Evolutionary conservation across 2,329 filamentous ascomycete species (phyloP), one percentile per base, ranked within the genome.

Genomic region (Fusarium anthophilum): DNA sequence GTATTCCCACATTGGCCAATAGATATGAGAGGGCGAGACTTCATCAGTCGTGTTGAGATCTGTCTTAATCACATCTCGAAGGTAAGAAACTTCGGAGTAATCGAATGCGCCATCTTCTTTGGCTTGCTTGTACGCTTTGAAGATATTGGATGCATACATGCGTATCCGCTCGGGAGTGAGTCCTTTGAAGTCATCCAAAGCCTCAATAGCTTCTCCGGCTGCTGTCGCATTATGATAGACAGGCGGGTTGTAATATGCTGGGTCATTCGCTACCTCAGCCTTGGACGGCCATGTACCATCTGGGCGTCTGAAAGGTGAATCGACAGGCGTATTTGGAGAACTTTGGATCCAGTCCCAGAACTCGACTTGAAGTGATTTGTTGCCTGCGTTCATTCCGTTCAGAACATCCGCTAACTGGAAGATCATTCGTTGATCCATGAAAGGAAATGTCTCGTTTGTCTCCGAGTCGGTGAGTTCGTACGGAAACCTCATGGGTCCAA

Each of bases 401-500:
- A 93, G 83, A 62, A 88, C 86, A 8, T 86, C 86, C 5, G 86
- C 90, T 4, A 93, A 83, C 76, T 92, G 89, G 78, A 91, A 92
- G 1, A 92, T 88, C 79, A 93, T 86, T 70, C 89, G 85, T 74
- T 92, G 90, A 74, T 92, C 91, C 30, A 87, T 86, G 71, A 92
- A 89, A 62, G 90, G 86, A 69, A 84, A 82, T 0, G 87, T 91
- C 76, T 88, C 84, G 69, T 90, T 90, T 10, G 84, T 86, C 41
- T 84, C 83, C 2, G 86, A 84, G 37, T 86, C 85, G 5, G 85
- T 79, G 70, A 89, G 85, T 8, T 84, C 85, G 14, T 87, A 83
- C 0, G 91, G 91, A 70, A 92, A 90, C 3, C 90, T 83, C 90
- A 92, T 92, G 0, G 90, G 89, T 0, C 91, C 91, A 87, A 86